Conservation (phyloP, 805 yeast genomes). For the Wickerhamiella bombiphila region DNA sequence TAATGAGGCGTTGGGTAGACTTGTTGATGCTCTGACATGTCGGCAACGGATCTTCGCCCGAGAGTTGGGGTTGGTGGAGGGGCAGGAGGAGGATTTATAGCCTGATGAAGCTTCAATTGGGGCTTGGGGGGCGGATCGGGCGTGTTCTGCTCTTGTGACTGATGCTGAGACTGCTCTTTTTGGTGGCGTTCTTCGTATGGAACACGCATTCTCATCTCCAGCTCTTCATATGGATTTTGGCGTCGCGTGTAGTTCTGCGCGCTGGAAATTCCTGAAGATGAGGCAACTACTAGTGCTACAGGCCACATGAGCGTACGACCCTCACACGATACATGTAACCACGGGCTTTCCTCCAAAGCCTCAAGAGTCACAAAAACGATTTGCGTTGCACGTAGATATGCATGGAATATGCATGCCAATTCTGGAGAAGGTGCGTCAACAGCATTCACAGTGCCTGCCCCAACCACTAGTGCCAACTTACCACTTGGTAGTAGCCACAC, state of each 20-base stretch:
- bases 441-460: slow-evolving; percentile 5
- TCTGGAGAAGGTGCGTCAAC: slow-evolving; percentile 11
- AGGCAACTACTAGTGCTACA: slow-evolving; percentile 8
- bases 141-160: too few species aligned
- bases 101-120: slow-evolving; percentile 1
- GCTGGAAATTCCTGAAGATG: background rate
- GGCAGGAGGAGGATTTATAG: slow-evolving; percentile 10
- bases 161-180: background rate
- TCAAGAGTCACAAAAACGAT: slow-evolving; percentile 5
- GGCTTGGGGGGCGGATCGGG: background rate
- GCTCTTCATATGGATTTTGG: background rate
- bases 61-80: slow-evolving; percentile 13
- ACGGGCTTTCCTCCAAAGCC: slow-evolving; percentile 11
- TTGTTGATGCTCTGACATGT: slow-evolving; percentile 10
- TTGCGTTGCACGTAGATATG: slow-evolving; percentile 5
- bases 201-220: too few species aligned
- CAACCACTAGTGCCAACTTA: slow-evolving; percentile 6
- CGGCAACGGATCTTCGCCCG: background rate
- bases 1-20: slow-evolving; percentile 9
- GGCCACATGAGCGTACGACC: slow-evolving; percentile 17
- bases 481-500: slow-evolving; percentile 19
- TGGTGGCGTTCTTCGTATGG: background rate
- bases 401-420: slow-evolving; percentile 12
- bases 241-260: background rate
- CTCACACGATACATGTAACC: slow-evolving; percentile 15